A percentile compares a stretch with the other conserved stretches of the same genome.
phyloP scores from a whole-genome alignment of 148 eudicot genomes.

The Cornus controversa region DNA sequence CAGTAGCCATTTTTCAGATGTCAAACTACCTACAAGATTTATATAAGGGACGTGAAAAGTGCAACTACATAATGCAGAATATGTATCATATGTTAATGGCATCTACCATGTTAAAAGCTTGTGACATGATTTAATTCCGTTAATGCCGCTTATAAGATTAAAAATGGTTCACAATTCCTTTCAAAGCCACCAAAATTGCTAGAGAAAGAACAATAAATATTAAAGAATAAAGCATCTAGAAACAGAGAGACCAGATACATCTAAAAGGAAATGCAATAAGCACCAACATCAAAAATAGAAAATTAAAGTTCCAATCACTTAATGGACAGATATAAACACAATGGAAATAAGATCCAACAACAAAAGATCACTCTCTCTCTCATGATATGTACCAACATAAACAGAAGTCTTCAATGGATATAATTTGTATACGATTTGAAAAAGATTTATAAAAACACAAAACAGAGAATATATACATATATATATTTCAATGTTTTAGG shows the following conservation, averaged over 20 bases:
- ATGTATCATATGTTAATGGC: background rate
- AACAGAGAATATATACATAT: background rate
- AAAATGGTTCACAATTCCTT: background rate
- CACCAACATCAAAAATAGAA: background rate
- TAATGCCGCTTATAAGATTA: background rate
- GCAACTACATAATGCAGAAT: slow-evolving; percentile 4
- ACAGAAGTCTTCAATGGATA: background rate
- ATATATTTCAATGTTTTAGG: background rate
- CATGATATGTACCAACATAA: background rate
- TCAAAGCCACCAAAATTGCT: background rate
- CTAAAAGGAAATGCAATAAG: background rate
- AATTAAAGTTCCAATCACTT: background rate
- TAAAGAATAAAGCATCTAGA: background rate
- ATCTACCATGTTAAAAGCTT: background rate
- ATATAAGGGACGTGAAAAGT: background rate
- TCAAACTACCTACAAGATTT: slow-evolving; percentile 27
- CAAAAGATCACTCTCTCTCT: background rate
- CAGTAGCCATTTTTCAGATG: slow-evolving; percentile 38
- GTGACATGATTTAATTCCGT: background rate
- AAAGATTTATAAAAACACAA: background rate
- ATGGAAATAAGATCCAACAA: slow-evolving; percentile 8
- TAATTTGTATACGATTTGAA: background rate
- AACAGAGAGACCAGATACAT: background rate
- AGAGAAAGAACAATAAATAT: background rate
- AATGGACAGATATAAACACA: slow-evolving; percentile 5